Conservation (phyloP, 768 basidiomycete genomes). For the Royoungia palumana region DNA sequence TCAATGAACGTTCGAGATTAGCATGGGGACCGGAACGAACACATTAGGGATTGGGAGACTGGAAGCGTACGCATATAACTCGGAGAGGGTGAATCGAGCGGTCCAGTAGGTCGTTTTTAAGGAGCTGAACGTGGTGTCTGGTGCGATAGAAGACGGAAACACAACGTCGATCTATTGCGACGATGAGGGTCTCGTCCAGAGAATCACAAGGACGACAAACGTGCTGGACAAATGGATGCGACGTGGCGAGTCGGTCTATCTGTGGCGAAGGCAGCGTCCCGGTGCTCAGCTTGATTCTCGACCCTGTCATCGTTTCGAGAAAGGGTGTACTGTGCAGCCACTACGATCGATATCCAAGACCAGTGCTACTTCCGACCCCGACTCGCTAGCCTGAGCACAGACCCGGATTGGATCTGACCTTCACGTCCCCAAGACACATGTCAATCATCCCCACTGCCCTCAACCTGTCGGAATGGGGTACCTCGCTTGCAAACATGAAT, state of each 20-base stretch:
- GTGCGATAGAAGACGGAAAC: constrained; percentile 44
- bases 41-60: constrained; percentile 12
- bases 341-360: too few relatives aligned
- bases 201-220: constrained; percentile 28
- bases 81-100: constrained; percentile 41
- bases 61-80: constrained; percentile 41
- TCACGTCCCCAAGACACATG: too few relatives aligned
- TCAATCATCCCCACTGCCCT: too few relatives aligned
- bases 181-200: constrained; percentile 1
- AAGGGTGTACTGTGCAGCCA: constrained; percentile 15
- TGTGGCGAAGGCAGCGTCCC: constrained; percentile 27
- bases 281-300: constrained; percentile 16
- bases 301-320: neutral
- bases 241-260: constrained; percentile 34
- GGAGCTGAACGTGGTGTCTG: constrained; percentile 39
- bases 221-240: constrained; percentile 55
- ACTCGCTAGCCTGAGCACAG: too few relatives aligned
- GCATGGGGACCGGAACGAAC: constrained; percentile 6
- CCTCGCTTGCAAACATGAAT: too few relatives aligned
- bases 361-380: too few relatives aligned
- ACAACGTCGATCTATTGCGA: constrained; percentile 56
- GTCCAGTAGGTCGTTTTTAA: constrained; percentile 45
- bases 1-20: neutral
- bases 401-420: too few relatives aligned
- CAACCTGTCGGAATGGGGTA: too few relatives aligned